Evolutionary conservation across 1,284 basidiomycete species (phyloP).

Genomic region (Cutaneotrichosporon dermatis): DNA sequence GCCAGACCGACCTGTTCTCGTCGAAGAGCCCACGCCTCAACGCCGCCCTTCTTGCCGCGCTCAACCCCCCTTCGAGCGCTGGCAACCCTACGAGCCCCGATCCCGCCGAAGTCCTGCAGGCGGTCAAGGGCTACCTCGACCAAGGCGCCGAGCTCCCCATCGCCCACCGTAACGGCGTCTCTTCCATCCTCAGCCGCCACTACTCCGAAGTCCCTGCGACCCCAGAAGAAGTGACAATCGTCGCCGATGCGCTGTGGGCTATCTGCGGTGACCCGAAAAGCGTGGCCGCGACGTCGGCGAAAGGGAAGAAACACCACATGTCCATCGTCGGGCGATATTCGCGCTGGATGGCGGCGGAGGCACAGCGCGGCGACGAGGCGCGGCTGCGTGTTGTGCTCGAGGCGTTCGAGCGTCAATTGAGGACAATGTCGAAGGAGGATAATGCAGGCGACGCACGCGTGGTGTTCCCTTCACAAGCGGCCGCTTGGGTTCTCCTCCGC

Average conservation of each 20-base stretch:
- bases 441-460: not conserved
- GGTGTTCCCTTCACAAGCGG: constrained; percentile 3
- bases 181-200: constrained; percentile 3
- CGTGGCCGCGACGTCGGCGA: not conserved
- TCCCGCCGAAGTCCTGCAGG: constrained; percentile 1
- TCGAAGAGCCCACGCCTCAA: constrained; percentile 9
- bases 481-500: constrained; percentile 15
- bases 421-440: not conserved
- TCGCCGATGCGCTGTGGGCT: constrained; percentile 9
- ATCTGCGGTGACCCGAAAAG: constrained; percentile 8
- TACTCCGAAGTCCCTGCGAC: constrained; percentile 6
- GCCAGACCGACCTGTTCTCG: constrained; percentile 8
- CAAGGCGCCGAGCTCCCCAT: not conserved
- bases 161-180: constrained; percentile 4
- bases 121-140: not conserved
- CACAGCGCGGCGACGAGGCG: not conserved
- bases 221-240: not conserved
- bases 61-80: constrained; percentile 2
- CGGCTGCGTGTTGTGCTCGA: constrained; percentile 4
- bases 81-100: not conserved
- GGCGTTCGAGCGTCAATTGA: constrained; percentile 13
- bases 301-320: not conserved
- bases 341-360: constrained; percentile 12
- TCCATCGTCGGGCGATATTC: constrained; percentile 8
- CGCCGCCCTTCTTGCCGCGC: constrained; percentile 10